phyloP scores from a whole-genome alignment of 805 yeast genomes.

The Candida bentonensis region DNA sequence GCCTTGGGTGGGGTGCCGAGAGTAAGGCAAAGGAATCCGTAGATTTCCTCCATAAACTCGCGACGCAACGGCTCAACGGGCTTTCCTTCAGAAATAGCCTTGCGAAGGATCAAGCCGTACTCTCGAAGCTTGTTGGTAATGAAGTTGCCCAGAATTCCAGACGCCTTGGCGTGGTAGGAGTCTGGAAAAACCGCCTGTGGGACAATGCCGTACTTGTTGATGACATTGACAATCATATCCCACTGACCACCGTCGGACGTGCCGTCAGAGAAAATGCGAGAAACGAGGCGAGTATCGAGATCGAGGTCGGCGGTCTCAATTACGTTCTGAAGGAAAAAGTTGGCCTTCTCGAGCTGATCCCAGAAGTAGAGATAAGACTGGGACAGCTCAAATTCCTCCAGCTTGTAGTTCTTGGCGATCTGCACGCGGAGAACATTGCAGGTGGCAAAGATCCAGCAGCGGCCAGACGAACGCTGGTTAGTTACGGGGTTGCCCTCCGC shows the following conservation, averaged over 20 bases:
- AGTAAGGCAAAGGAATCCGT: constrained; percentile 49
- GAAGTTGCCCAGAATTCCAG: constrained; percentile 40
- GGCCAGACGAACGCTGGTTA: constrained; percentile 62
- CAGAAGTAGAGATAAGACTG: constrained; percentile 72
- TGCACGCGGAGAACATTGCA: constrained; percentile 56
- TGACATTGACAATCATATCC: constrained; percentile 64
- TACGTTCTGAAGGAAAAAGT: constrained; percentile 65
- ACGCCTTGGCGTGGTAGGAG: constrained; percentile 38
- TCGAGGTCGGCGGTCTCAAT: constrained; percentile 53
- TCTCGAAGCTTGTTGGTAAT: constrained; percentile 63
- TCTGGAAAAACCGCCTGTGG: constrained; percentile 68
- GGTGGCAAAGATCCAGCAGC: constrained; percentile 86
- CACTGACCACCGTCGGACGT: constrained; percentile 80
- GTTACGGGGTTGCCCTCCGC: constrained; percentile 51
- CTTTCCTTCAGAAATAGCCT: constrained; percentile 27
- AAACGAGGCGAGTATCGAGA: constrained; percentile 57
- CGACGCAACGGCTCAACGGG: constrained; percentile 27
- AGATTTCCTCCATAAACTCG: constrained; percentile 45
- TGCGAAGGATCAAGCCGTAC: constrained; percentile 58
- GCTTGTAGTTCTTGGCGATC: constrained; percentile 45
- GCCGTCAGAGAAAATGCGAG: constrained; percentile 50
- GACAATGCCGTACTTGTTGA: constrained; percentile 69
- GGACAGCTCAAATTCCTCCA: constrained; percentile 59
- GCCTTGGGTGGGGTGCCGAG: constrained; percentile 75
- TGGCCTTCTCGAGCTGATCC: constrained; percentile 76